phyloP scores from a whole-genome alignment of 2,329 filamentous ascomycete genomes.

The Epichloe coenophiala region DNA sequence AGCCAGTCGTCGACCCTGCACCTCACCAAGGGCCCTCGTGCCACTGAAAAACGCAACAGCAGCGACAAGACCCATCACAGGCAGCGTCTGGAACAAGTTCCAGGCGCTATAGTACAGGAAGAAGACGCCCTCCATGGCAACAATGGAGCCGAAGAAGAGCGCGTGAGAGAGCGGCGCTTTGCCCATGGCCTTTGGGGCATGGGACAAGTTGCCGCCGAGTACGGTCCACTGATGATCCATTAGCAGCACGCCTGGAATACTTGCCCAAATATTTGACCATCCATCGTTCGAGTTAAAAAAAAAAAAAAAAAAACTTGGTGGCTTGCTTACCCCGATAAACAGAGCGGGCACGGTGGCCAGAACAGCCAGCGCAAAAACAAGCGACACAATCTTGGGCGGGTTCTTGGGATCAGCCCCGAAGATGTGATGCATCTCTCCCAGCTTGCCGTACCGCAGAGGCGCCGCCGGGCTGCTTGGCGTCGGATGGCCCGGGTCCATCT shows the following conservation, averaged over 20 bases:
- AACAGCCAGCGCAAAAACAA: constrained; percentile 64
- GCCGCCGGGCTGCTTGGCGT: constrained; percentile 45
- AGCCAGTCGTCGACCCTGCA: constrained; percentile 73
- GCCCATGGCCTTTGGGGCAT: constrained; percentile 61
- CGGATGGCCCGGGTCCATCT: constrained; percentile 47
- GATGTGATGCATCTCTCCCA: constrained; percentile 76
- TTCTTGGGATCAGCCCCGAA: constrained; percentile 71
- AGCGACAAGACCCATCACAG: constrained; percentile 54
- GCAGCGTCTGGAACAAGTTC: constrained; percentile 84
- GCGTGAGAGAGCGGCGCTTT: constrained; percentile 68
- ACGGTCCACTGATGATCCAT: constrained; percentile 52
- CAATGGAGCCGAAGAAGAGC: constrained; percentile 74
- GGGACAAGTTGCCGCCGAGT: constrained; percentile 71
- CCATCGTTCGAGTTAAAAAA: too few species aligned
- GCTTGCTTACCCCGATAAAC: constrained; percentile 44
- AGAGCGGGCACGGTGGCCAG: constrained; percentile 61
- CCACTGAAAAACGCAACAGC: constrained; percentile 72
- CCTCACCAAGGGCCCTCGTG: constrained; percentile 79
- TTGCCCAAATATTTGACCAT: too few species aligned
- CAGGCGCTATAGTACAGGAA: constrained; percentile 87
- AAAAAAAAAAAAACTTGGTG: too few species aligned
- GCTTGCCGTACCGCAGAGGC: constrained; percentile 71
- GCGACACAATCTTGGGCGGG: constrained; percentile 65
- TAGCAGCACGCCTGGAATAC: constrained; percentile 5
- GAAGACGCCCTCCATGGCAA: constrained; percentile 83